Conservation (phyloP, 129 eudicot species). For the Gnaphalium uliginosum region DNA sequence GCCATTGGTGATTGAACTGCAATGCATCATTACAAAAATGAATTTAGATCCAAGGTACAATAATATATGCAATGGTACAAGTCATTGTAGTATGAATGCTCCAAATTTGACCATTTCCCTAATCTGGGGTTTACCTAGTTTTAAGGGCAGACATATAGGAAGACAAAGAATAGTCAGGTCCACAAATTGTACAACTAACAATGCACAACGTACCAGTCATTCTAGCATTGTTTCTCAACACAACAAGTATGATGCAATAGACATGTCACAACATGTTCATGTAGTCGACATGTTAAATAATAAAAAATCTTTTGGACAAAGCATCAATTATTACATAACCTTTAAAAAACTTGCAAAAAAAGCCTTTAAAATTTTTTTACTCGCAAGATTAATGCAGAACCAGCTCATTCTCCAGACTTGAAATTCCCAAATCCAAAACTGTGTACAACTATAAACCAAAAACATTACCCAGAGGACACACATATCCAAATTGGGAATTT, state of each 20-base stretch:
- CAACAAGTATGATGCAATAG: not conserved
- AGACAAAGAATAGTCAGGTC: not conserved
- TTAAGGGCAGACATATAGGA: not conserved
- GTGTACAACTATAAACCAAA: conserved; percentile 8
- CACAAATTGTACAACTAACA: not conserved
- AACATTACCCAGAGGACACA: conserved; percentile 9
- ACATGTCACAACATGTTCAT: not conserved
- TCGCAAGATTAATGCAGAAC: not conserved
- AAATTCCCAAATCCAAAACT: not conserved
- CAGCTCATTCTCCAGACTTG: not conserved
- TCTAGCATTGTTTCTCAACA: not conserved
- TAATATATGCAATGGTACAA: not conserved
- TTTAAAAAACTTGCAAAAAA: too few species aligned
- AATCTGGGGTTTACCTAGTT: not conserved
- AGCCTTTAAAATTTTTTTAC: not conserved
- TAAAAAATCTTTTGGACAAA: not conserved
- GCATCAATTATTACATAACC: too few species aligned
- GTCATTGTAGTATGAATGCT: not conserved
- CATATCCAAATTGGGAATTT: conserved; percentile 16
- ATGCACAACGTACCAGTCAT: not conserved
- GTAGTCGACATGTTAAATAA: not conserved
- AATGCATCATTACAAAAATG: conserved; percentile 7
- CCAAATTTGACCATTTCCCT: not conserved
- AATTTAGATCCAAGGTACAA: not conserved
- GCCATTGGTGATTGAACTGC: conserved; percentile 41